Conservation (phyloP, 2,329 filamentous ascomycete genomes). For the Hypoxylon sp. region DNA sequence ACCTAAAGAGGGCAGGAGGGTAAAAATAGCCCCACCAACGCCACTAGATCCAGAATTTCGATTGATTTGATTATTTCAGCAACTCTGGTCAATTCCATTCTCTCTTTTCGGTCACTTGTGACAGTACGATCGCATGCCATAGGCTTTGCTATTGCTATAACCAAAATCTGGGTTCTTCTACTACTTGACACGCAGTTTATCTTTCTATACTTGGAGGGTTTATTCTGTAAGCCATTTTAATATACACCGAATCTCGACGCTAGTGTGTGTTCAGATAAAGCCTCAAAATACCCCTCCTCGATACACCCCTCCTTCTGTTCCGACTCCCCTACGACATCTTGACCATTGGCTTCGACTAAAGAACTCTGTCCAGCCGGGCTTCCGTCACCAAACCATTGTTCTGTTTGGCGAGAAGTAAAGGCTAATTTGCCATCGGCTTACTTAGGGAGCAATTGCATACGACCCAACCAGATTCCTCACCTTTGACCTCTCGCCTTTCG, state of each 20-base stretch:
- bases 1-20: conserved; percentile 18
- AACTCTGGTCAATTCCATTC: conserved; percentile 32
- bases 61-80: conserved; percentile 33
- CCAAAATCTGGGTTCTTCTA: background rate
- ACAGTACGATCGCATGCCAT: conserved; percentile 17
- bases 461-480: conserved; percentile 4
- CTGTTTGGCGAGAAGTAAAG: background rate
- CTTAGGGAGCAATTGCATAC: conserved; percentile 5
- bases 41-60: conserved; percentile 36
- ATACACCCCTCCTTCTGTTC: conserved; percentile 6
- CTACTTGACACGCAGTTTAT: background rate
- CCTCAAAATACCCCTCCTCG: conserved; percentile 39
- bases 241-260: conserved; percentile 4
- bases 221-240: conserved; percentile 2
- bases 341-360: conserved; percentile 9
- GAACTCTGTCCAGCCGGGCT: conserved; percentile 19
- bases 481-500: background rate
- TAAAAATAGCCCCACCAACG: conserved; percentile 38
- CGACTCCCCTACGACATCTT: conserved; percentile 1
- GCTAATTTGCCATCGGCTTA: background rate
- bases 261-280: conserved; percentile 35
- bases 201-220: background rate
- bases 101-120: conserved; percentile 10
- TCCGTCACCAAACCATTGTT: conserved; percentile 15
- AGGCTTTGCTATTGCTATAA: conserved; percentile 6